phyloP scores from a whole-genome alignment of 805 yeast species.

The Wickerhamiella musiphila region DNA sequence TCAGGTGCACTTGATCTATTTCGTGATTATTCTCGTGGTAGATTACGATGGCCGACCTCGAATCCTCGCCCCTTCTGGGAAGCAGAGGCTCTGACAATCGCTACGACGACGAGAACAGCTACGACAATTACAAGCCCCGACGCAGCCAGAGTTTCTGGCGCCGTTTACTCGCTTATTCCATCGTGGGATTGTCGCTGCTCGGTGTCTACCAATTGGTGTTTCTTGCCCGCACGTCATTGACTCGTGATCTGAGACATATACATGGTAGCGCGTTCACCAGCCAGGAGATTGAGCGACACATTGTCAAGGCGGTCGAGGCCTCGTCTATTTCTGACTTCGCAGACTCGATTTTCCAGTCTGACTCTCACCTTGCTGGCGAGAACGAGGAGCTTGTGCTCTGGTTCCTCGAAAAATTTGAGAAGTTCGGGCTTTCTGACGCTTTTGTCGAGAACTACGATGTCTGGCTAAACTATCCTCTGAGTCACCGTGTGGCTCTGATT shows the following conservation, averaged over 20 bases:
- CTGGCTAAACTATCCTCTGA: constrained; percentile 46
- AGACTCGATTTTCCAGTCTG: constrained; percentile 15
- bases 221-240: constrained; percentile 16
- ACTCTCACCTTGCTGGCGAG: constrained; percentile 24
- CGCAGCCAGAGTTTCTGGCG: constrained; percentile 2
- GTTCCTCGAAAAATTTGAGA: constrained; percentile 39
- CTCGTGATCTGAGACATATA: constrained; percentile 16
- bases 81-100: background rate
- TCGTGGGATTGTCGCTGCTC: constrained; percentile 11
- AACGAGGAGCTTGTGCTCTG: constrained; percentile 29
- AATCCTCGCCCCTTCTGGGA: background rate
- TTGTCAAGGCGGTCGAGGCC: constrained; percentile 4
- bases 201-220: constrained; percentile 14
- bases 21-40: background rate
- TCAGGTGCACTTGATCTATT: background rate
- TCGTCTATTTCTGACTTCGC: constrained; percentile 7
- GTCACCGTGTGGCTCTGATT: constrained; percentile 32
- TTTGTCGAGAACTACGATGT: constrained; percentile 40
- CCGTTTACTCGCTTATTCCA: constrained; percentile 16
- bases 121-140: too few species aligned
- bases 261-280: constrained; percentile 9
- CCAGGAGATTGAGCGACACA: constrained; percentile 8
- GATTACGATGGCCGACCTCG: background rate
- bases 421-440: constrained; percentile 41
- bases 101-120: too few species aligned